Evolutionary conservation across 2,329 filamentous ascomycete species (phyloP).

Genomic region (Cordyceps pruinosa): DNA sequence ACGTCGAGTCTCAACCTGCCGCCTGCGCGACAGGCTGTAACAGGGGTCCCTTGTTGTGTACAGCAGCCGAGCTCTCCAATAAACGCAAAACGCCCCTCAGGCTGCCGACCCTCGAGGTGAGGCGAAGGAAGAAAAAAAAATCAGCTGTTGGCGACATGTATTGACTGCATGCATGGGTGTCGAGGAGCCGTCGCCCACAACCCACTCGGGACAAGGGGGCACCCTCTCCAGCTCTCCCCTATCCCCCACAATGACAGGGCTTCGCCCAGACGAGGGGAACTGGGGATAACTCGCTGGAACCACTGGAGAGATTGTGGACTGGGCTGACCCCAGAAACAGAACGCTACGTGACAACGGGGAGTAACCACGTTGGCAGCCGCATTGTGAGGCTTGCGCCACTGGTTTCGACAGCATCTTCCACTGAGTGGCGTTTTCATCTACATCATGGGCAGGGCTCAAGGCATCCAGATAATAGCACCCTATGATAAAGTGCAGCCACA

Average conservation of each 20-base stretch:
- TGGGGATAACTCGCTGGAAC: neutral
- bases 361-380: slow-evolving; percentile 3
- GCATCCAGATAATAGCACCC: neutral
- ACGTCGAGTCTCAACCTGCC: neutral
- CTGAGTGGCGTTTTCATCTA: neutral
- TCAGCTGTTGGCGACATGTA: slow-evolving; percentile 1
- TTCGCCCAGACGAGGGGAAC: neutral
- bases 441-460: neutral
- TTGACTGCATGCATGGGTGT: neutral
- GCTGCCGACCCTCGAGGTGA: neutral
- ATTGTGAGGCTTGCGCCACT: neutral
- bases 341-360: slow-evolving; percentile 13
- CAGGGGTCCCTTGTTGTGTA: neutral
- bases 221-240: neutral
- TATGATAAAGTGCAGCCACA: slow-evolving; percentile 4
- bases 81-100: neutral
- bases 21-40: neutral
- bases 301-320: slow-evolving; percentile 8
- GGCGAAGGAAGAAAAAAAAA: neutral
- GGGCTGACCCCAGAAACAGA: neutral
- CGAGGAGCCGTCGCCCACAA: neutral
- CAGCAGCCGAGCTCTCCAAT: neutral
- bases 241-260: slow-evolving; percentile 1
- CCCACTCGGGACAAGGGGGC: neutral
- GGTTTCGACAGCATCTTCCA: neutral